Evolutionary conservation across 768 basidiomycete genomes (phyloP), one percentile per base, ranked within the genome.

Genomic region (Amanita molliuscula): DNA sequence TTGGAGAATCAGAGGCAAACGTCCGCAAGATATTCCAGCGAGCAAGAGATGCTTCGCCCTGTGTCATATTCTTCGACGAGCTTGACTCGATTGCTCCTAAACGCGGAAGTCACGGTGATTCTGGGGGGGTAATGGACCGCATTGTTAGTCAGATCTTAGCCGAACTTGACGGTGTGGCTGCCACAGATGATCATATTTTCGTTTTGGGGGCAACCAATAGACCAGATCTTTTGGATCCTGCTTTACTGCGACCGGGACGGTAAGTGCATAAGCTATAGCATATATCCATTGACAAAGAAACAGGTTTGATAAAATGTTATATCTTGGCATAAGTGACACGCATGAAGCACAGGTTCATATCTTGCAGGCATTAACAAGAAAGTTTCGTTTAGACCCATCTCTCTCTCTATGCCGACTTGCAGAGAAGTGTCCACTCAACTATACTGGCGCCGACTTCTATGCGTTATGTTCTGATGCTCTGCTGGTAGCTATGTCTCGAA

Each of bases 401-500:
- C 70, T 93, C 6, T 69, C 82, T 56, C 76, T 98, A 6, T 62
- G 64, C 16, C 53, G 58, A 6, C 65, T 99, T 38, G 88, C 87
- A 18, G 71, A 80, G 23, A 67, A 69, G 29, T 98, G 94, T 54
- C 84, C 91, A 0, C 90, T 94, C 72, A 91, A 93, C 61, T 93
- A 85, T 61, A 98, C 96, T 2, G 96, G 96, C 38, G 96, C 96
- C 36, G 96, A 99, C 63, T 93, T 98, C 55, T 98, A 99, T 69
- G 96, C 96, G 0, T 70, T 99, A 7, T 98, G 96, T 64, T 88
- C 92, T 4, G 95, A 99, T 65, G 94, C 96, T 1, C 81, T 99
- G 76, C 73, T 99, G 50, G 88, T 88, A 62, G 91, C 96, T 8
- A 95, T 99, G 83, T 82, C 90, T 18, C 71, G 88, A 33, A 91